Base-by-base conservation (phyloP, 176 grass and related monocot genomes). In the Musa itinerans region DNA sequence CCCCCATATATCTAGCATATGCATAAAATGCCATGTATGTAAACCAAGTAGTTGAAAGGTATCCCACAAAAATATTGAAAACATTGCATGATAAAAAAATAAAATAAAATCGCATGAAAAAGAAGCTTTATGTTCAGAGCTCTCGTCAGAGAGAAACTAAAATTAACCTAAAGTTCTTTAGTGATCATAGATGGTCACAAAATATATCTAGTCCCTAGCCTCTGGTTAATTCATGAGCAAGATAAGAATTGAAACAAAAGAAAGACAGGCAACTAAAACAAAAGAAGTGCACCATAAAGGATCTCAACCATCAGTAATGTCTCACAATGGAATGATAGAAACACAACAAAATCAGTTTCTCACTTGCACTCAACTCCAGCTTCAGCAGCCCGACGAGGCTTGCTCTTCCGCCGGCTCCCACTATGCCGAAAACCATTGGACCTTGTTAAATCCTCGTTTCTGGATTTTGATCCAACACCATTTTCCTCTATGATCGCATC, bases 311-410 rank as follows among this genome's bases (percentile, higher is more conserved):
- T 34, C 65, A 29, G 10, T 12, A 29, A 16, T 54, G 11, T 14
- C 16, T 68, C 8, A 24, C 13, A 43, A 68, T 68, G 65, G 65
- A 68, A 29, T 16, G 65, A 29, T 22, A 27, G 27, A 68, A 68
- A 24, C 27, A 15, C 27, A 34, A 12, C 15, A 34, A 73, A 25
- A 68, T 29, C 23, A 29, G 65, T 24, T 24, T 6, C 24, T 86
- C 82, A 92, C 74, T 89, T 89, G 87, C 84, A 87, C 68, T 92
- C 86, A 11, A 92, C 49, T 9, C 90, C 87, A n/a, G 90, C 90
- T 51, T 93, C 87, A 2, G 87, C 84, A 8, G 84, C 90, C 77
- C 90, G 79, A 61, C 78, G 85, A 58, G 90, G 90, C 53, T 87
- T 92, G 78, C 69, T 89, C 75, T 92, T 92, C 64, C 90, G 72